Percentiles rank a stretch among this genome's conserved stretches.
These are phyloP conservation scores for Lasiosphaeria ovina DNA, from an alignment of 495 filamentous ascomycete genomes.

Conservation along the genomic window DNA sequence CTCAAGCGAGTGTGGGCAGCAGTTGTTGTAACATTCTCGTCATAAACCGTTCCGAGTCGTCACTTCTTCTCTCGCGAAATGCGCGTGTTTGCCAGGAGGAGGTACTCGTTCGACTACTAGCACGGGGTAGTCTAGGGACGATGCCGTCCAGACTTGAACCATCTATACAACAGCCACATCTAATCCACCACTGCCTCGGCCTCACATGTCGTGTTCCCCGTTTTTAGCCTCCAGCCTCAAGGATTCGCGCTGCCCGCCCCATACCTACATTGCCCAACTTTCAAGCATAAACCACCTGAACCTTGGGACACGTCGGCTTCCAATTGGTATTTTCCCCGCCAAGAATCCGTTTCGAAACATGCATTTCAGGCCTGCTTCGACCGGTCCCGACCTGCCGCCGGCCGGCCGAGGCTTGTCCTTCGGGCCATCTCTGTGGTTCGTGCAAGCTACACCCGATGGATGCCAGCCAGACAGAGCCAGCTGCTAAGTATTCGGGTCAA, in stretches of 20 bases:
- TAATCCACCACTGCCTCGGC: not conserved
- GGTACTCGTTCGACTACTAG: too few species aligned
- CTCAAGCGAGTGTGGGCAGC: too few species aligned
- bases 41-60: too few species aligned
- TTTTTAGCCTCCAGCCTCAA: not conserved
- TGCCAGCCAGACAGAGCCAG: too few species aligned
- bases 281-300: not conserved
- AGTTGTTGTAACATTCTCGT: too few species aligned
- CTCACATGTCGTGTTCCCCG: not conserved
- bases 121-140: too few species aligned
- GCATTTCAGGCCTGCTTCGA: slow-evolving; percentile 17
- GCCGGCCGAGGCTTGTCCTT: not conserved
- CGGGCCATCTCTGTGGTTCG: slow-evolving; percentile 2
- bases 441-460: not conserved
- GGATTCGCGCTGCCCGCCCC: not conserved
- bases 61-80: too few species aligned
- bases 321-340: not conserved
- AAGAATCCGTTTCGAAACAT: slow-evolving; percentile 24
- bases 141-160: not conserved
- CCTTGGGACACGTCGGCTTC: not conserved
- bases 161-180: not conserved
- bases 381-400: slow-evolving; percentile 1
- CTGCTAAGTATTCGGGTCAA: too few species aligned
- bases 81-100: too few species aligned
- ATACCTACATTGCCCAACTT: not conserved